Evolutionary conservation across 768 basidiomycete genomes (phyloP).

Genomic region (Leccinum variicolor): DNA sequence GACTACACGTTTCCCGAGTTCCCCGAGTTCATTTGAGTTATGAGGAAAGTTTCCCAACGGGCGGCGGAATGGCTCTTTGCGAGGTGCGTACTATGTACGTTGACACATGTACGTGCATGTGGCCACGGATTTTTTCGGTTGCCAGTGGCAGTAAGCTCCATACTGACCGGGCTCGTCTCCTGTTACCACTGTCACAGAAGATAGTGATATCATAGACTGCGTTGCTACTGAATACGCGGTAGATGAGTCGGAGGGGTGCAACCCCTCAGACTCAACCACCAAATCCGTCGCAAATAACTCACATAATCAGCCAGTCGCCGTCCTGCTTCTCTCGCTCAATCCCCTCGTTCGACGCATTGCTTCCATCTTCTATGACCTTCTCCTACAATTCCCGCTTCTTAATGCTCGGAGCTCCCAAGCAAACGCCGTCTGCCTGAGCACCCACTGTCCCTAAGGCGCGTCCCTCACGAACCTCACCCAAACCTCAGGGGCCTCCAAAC

Average conservation of each 20-base stretch:
- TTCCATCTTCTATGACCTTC: not conserved
- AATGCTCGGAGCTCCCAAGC: slow-evolving; percentile 19
- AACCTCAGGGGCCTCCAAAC: slow-evolving; percentile 26
- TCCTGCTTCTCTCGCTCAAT: not conserved
- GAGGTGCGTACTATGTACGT: not conserved
- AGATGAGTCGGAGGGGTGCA: not conserved
- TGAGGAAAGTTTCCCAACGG: not conserved
- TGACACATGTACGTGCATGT: not conserved
- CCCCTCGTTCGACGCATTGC: slow-evolving; percentile 1
- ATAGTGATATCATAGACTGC: not conserved
- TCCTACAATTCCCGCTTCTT: slow-evolving; percentile 22
- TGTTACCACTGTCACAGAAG: not conserved
- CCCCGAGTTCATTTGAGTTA: not conserved
- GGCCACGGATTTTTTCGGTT: too few species aligned
- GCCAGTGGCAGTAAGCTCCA: not conserved
- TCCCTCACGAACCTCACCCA: slow-evolving; percentile 30
- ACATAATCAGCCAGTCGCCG: not conserved
- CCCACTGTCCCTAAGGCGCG: slow-evolving; percentile 27
- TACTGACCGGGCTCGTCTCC: not conserved
- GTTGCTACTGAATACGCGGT: not conserved
- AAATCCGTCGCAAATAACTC: not conserved
- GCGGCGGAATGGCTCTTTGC: not conserved
- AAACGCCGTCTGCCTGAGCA: slow-evolving; percentile 12
- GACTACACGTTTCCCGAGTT: not conserved
- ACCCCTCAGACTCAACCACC: not conserved